phyloP scores from a whole-genome alignment of 2,329 filamentous ascomycete genomes.

The Xylariales sp. region DNA sequence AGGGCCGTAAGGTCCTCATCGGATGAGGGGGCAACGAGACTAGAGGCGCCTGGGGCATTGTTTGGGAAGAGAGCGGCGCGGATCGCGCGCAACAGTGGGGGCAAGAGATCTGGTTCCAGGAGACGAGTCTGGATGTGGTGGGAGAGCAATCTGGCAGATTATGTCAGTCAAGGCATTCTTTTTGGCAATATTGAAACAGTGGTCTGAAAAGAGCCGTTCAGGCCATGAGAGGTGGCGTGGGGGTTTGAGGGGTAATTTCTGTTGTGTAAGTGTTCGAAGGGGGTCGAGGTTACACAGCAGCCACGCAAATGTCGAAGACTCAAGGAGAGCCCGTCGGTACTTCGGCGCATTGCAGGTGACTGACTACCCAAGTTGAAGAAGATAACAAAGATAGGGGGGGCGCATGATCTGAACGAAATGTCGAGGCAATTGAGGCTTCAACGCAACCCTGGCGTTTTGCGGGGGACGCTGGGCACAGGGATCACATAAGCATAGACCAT shows the following conservation, averaged over 20 bases:
- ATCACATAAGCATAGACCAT: neutral
- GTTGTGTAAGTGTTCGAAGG: neutral
- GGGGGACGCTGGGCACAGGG: too few relatives aligned
- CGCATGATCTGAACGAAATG: neutral
- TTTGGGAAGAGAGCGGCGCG: conserved; percentile 82
- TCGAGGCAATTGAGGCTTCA: neutral
- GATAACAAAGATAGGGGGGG: too few relatives aligned
- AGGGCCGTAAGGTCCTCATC: conserved; percentile 57
- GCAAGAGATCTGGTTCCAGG: conserved; percentile 60
- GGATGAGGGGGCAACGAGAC: conserved; percentile 54
- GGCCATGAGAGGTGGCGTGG: conserved; percentile 6
- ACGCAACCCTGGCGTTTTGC: neutral
- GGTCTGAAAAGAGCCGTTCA: conserved; percentile 18
- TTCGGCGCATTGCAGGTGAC: too few relatives aligned
- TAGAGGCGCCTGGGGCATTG: conserved; percentile 66
- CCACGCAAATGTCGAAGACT: neutral
- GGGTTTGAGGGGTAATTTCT: conserved; percentile 15
- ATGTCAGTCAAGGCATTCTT: conserved; percentile 4
- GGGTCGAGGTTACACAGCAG: conserved; percentile 4
- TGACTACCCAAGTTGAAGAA: too few relatives aligned
- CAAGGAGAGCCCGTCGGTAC: too few relatives aligned
- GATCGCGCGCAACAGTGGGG: conserved; percentile 63
- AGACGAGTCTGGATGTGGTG: conserved; percentile 51
- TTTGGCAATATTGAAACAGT: neutral
- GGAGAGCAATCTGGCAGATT: conserved; percentile 50